A percentile compares a stretch with the other conserved stretches of the same genome.
These are phyloP conservation scores for Breviolum minutum DNA, from an alignment of 73 alveolate species.

Conservation along the genomic window DNA sequence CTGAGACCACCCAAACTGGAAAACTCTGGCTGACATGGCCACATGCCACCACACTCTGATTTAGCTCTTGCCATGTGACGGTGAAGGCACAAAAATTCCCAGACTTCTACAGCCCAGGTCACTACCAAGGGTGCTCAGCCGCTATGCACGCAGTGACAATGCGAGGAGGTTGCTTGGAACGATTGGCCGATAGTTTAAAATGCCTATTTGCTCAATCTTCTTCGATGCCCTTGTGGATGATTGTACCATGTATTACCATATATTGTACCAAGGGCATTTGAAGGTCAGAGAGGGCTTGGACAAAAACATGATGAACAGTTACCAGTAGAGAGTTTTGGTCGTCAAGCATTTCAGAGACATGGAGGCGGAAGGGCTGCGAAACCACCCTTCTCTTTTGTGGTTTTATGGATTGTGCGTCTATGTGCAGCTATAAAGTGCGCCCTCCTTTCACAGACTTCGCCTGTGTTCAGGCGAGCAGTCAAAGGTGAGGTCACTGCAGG, in stretches of 20 bases:
- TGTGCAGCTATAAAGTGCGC: not conserved
- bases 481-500: slow-evolving; percentile 19
- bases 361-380: too few species aligned
- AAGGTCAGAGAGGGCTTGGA: too few species aligned
- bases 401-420: not conserved
- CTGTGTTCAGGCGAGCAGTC: slow-evolving; percentile 14
- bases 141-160: slow-evolving; percentile 78
- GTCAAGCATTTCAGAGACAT: too few species aligned
- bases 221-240: not conserved
- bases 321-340: too few species aligned
- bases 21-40: too few species aligned
- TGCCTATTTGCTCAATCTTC: too few species aligned
- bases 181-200: too few species aligned
- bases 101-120: slow-evolving; percentile 15
- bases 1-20: too few species aligned
- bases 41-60: not conserved
- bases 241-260: not conserved
- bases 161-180: slow-evolving; percentile 25
- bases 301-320: too few species aligned
- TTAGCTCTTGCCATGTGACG: not conserved
- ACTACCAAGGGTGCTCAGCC: slow-evolving; percentile 55
- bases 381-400: too few species aligned
- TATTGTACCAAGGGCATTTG: too few species aligned
- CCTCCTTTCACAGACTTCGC: too few species aligned
- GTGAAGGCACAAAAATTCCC: not conserved